Evolutionary conservation across 2,329 filamentous ascomycete species (phyloP).

Genomic region (Xylariaceae sp.): DNA sequence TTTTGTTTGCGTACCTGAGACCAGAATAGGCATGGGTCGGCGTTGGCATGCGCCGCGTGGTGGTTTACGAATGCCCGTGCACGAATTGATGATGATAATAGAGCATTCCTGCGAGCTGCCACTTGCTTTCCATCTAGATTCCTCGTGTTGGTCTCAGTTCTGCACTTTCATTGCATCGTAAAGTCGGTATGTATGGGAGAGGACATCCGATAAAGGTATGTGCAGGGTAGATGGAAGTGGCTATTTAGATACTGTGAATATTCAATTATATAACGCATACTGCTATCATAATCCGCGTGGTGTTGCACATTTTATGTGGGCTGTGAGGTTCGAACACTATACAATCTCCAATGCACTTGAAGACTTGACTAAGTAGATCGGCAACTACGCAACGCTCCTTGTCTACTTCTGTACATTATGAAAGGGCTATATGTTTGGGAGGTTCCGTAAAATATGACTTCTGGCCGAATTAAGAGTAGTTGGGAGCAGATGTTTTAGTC

Average conservation of each 20-base stretch:
- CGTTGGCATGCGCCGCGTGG: not conserved
- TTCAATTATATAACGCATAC: no score
- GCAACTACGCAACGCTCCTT: not conserved
- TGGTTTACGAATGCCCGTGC: not conserved
- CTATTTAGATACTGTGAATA: not conserved
- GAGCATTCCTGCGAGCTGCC: not conserved
- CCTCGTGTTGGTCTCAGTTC: not conserved
- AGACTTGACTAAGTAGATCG: not conserved
- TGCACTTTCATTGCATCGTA: not conserved
- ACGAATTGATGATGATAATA: not conserved
- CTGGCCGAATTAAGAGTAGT: not conserved
- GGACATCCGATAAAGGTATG: slow-evolving; percentile 13
- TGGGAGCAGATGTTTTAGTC: slow-evolving; percentile 11
- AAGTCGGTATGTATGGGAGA: not conserved
- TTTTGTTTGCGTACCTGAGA: slow-evolving; percentile 6
- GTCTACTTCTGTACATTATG: slow-evolving; percentile 19
- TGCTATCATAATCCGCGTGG: no score
- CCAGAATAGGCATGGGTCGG: not conserved
- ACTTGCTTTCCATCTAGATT: not conserved
- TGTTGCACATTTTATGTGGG: no score
- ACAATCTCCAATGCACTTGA: no score
- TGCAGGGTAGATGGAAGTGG: slow-evolving; percentile 7
- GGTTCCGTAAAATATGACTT: not conserved
- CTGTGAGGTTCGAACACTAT: no score
- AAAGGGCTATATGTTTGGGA: not conserved